Percentiles rank a stretch among this genome's conserved stretches.
phyloP scores from a whole-genome alignment of 1,284 basidiomycete genomes.

The Puccinia brachypodii region DNA sequence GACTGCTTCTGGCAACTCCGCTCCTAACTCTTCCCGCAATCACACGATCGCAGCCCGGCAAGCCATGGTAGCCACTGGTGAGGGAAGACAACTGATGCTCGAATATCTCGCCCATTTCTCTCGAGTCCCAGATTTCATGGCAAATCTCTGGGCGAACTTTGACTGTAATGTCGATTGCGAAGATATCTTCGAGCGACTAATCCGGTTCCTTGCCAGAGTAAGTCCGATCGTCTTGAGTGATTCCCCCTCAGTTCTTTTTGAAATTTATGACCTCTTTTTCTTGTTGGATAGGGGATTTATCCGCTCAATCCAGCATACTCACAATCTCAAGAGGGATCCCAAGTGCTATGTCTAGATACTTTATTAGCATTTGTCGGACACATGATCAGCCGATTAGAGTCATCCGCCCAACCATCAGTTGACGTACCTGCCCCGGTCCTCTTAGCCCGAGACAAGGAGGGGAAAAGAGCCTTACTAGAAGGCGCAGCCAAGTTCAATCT shows the following conservation, averaged over 20 bases:
- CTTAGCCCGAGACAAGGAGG: slow-evolving; percentile 73
- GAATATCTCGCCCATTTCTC: slow-evolving; percentile 83
- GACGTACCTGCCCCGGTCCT: slow-evolving; percentile 63
- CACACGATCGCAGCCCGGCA: slow-evolving; percentile 60
- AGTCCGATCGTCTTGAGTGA: slow-evolving; percentile 50
- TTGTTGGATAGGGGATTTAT: slow-evolving; percentile 82
- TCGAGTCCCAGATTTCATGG: slow-evolving; percentile 78
- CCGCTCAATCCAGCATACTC: slow-evolving; percentile 66
- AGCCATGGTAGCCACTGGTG: slow-evolving; percentile 61
- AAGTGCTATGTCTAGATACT: slow-evolving; percentile 85
- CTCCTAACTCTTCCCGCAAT: slow-evolving; percentile 60
- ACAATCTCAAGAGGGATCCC: slow-evolving; percentile 72
- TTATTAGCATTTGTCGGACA: slow-evolving; percentile 81
- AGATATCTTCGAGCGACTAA: slow-evolving; percentile 87
- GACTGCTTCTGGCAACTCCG: slow-evolving; percentile 56
- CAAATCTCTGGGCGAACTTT: slow-evolving; percentile 92
- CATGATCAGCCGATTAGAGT: slow-evolving; percentile 77
- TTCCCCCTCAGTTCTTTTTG: neutral
- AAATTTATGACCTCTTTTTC: neutral
- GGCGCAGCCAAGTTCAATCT: slow-evolving; percentile 86
- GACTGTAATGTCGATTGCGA: slow-evolving; percentile 97
- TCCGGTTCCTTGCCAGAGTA: slow-evolving; percentile 72
- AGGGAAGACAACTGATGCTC: slow-evolving; percentile 83
- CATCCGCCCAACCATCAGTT: slow-evolving; percentile 59
- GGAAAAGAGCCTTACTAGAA: slow-evolving; percentile 79